phyloP scores from a whole-genome alignment of 2,329 filamentous ascomycete species.

The Neonectria neomacrospora region DNA sequence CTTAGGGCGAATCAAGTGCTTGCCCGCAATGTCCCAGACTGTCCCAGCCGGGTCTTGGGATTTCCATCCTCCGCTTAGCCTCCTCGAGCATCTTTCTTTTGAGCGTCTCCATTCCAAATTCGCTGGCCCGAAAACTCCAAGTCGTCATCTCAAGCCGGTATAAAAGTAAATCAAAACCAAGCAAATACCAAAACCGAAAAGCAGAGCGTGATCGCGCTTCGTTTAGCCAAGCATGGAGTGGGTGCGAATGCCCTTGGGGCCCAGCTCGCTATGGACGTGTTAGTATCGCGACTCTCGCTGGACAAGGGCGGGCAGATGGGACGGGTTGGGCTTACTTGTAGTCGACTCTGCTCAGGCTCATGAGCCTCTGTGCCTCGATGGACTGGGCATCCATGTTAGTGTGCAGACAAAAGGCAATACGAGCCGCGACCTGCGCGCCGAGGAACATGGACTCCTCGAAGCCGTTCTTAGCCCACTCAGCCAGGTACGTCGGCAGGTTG shows the following conservation, averaged over 20 bases:
- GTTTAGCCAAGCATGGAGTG: constrained; percentile 63
- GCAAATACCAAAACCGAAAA: constrained; percentile 27
- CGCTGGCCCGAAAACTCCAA: constrained; percentile 38
- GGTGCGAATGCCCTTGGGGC: constrained; percentile 64
- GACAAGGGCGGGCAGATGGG: background rate
- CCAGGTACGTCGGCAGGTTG: constrained; percentile 83
- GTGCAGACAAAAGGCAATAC: constrained; percentile 68
- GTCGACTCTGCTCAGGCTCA: constrained; percentile 68
- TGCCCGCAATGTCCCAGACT: background rate
- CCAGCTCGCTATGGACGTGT: constrained; percentile 58
- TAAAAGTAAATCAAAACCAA: constrained; percentile 14
- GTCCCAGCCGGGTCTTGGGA: constrained; percentile 10
- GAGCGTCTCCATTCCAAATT: constrained; percentile 33
- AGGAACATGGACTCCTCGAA: constrained; percentile 88
- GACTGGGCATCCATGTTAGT: constrained; percentile 63
- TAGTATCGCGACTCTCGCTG: constrained; percentile 18
- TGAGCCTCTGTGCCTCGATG: constrained; percentile 63
- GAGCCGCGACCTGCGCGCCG: constrained; percentile 84
- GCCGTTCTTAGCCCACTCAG: constrained; percentile 86
- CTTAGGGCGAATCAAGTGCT: background rate
- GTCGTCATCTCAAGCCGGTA: constrained; percentile 29
- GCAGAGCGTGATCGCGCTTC: background rate
- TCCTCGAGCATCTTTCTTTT: constrained; percentile 17
- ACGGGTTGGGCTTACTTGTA: constrained; percentile 64
- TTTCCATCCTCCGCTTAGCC: constrained; percentile 24